Evolutionary conservation across 2,329 filamentous ascomycete species (phyloP).

Genomic region (Sporothrix sp.): DNA sequence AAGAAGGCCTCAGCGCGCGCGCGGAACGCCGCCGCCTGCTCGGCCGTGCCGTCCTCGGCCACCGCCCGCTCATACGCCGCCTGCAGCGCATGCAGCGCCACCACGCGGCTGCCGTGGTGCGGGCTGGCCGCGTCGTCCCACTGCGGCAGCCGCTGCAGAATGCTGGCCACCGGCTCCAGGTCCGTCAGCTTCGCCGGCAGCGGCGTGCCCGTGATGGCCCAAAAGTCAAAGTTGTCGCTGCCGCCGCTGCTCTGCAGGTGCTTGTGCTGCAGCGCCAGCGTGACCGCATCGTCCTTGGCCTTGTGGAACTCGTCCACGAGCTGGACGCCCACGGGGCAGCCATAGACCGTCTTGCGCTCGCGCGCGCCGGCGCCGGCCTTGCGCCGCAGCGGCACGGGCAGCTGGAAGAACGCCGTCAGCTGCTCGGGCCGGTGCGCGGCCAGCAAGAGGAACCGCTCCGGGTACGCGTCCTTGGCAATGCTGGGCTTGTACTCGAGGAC

Average conservation of each 20-base stretch:
- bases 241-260: conserved; percentile 6
- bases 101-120: conserved; percentile 13
- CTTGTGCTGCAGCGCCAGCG: conserved; percentile 16
- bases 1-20: conserved; percentile 15
- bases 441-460: conserved; percentile 21
- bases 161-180: conserved; percentile 12
- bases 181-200: conserved; percentile 17
- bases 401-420: conserved; percentile 17
- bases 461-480: conserved; percentile 16
- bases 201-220: conserved; percentile 20
- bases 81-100: conserved; percentile 15
- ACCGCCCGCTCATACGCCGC: conserved; percentile 16
- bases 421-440: conserved; percentile 16
- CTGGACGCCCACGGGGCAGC: conserved; percentile 19
- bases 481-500: conserved; percentile 12
- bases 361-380: conserved; percentile 4
- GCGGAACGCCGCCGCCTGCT: conserved; percentile 14
- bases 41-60: conserved; percentile 15
- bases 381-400: conserved; percentile 13
- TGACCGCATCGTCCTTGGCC: conserved; percentile 10
- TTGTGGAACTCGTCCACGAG: conserved; percentile 22
- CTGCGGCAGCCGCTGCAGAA: conserved; percentile 16
- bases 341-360: conserved; percentile 17
- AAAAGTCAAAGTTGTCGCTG: conserved; percentile 18
- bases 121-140: conserved; percentile 14